These are phyloP conservation scores for Malassezia sympodialis DNA, from an alignment of 1,284 basidiomycete species.

Conservation along the genomic window DNA sequence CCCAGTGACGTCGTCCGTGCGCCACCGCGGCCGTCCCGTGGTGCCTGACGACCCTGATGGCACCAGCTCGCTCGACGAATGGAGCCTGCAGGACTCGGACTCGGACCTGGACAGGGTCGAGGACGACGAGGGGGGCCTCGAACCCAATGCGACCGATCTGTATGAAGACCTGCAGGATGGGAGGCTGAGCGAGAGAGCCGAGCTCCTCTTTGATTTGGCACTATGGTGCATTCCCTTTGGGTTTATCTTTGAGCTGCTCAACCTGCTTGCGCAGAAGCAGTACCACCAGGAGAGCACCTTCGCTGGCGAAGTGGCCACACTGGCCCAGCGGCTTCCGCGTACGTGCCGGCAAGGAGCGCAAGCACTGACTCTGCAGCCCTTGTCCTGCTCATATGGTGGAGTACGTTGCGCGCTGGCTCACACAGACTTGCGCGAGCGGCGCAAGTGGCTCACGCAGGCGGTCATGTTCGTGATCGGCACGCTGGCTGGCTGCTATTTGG, in stretches of 20 bases:
- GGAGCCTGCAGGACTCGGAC: conserved; percentile 1
- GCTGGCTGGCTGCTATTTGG: conserved; percentile 24
- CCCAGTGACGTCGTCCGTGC: neutral
- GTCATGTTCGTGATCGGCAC: conserved; percentile 23
- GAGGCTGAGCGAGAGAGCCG: conserved; percentile 23
- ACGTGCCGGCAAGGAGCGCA: too few relatives aligned
- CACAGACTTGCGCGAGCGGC: conserved; percentile 21
- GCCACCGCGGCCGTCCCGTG: neutral
- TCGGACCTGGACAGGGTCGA: conserved; percentile 14
- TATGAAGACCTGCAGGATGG: conserved; percentile 23
- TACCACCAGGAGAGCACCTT: conserved; percentile 33
- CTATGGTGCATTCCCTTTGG: conserved; percentile 45
- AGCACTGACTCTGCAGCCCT: neutral
- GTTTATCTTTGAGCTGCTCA: conserved; percentile 39
- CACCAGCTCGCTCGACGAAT: neutral
- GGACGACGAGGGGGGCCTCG: conserved; percentile 15
- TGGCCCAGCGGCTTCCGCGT: conserved; percentile 30
- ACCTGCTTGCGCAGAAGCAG: conserved; percentile 44
- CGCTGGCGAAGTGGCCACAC: conserved; percentile 19
- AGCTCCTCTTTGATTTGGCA: conserved; percentile 29
- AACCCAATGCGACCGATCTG: conserved; percentile 24
- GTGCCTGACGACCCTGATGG: neutral
- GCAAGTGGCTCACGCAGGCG: conserved; percentile 22
- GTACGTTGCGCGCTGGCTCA: conserved; percentile 7
- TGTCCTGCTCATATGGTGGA: conserved; percentile 3